Conservation (phyloP, 352 stramenopile genomes). For the Chloridella minuta region DNA sequence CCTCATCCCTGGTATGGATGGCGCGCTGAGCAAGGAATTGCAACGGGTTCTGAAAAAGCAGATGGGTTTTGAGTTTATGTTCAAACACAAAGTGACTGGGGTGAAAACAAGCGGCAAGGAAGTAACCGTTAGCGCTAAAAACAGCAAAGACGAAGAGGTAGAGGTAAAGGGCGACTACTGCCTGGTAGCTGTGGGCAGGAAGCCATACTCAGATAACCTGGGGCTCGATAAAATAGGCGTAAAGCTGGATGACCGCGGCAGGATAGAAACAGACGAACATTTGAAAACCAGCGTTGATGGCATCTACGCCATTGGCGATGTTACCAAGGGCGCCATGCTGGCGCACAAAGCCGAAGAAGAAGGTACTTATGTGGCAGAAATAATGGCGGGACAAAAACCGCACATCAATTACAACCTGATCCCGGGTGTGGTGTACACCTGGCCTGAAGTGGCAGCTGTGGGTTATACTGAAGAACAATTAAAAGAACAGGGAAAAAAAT, state of each 20-base stretch:
- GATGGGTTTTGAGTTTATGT: constrained; percentile 84
- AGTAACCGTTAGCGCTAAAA: constrained; percentile 74
- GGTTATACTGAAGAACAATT: constrained; percentile 90
- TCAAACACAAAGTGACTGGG: constrained; percentile 68
- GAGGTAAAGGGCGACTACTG: constrained; percentile 37
- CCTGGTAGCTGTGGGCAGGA: constrained; percentile 54
- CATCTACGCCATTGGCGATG: constrained; percentile 85
- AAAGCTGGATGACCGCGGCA: constrained; percentile 67
- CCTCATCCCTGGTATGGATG: constrained; percentile 43
- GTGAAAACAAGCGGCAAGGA: constrained; percentile 47
- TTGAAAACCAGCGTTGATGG: constrained; percentile 62
- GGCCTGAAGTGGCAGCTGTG: constrained; percentile 50
- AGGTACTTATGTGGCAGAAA: constrained; percentile 78
- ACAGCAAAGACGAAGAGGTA: constrained; percentile 30
- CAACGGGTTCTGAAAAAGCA: constrained; percentile 53
- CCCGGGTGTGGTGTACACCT: constrained; percentile 69
- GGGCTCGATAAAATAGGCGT: constrained; percentile 83
- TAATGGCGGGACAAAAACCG: constrained; percentile 67
- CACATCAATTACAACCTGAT: constrained; percentile 98
- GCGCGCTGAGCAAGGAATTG: not conserved
- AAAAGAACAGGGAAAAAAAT: constrained; percentile 59
- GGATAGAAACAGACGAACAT: constrained; percentile 77
- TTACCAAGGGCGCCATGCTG: constrained; percentile 88
- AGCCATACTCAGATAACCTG: constrained; percentile 64
- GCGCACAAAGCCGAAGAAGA: constrained; percentile 98